phyloP scores from a whole-genome alignment of 1,139 yeast genomes.

The Debaryomyces singareniensis region DNA sequence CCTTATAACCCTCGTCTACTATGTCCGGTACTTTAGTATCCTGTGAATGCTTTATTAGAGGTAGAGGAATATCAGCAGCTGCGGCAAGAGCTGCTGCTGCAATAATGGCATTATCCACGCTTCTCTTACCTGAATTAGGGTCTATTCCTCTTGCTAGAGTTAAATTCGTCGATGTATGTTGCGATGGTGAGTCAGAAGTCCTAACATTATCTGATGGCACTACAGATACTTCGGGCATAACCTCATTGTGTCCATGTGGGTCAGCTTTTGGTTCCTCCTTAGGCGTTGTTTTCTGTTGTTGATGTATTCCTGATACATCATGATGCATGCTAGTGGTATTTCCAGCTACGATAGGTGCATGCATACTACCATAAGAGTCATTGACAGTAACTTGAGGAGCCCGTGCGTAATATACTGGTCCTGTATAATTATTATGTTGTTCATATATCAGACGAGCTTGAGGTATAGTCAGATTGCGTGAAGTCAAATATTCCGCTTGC shows the following conservation, averaged over 20 bases:
- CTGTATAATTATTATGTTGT: conserved; percentile 3
- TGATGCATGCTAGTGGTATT: background rate
- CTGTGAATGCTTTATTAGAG: conserved; percentile 20
- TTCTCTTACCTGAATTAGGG: conserved; percentile 29
- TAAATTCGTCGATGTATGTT: conserved; percentile 16
- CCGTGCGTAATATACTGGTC: background rate
- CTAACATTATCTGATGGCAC: background rate
- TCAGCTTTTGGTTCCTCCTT: background rate
- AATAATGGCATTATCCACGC: conserved; percentile 46
- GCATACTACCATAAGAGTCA: background rate
- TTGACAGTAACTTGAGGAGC: background rate
- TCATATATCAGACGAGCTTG: conserved; percentile 1
- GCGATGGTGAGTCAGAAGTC: conserved; percentile 2
- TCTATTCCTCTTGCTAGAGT: conserved; percentile 33
- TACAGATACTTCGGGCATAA: conserved; percentile 10
- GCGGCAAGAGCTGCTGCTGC: conserved; percentile 73
- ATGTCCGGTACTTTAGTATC: conserved; percentile 1
- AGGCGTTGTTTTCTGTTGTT: background rate
- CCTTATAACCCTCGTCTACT: background rate
- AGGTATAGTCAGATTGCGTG: background rate
- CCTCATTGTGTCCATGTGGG: no score
- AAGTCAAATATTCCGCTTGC: background rate
- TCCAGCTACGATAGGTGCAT: conserved; percentile 3
- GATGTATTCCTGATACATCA: background rate
- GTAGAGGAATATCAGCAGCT: conserved; percentile 62